Conservation (phyloP, 768 basidiomycete genomes). For the Tremella mesenterica region DNA sequence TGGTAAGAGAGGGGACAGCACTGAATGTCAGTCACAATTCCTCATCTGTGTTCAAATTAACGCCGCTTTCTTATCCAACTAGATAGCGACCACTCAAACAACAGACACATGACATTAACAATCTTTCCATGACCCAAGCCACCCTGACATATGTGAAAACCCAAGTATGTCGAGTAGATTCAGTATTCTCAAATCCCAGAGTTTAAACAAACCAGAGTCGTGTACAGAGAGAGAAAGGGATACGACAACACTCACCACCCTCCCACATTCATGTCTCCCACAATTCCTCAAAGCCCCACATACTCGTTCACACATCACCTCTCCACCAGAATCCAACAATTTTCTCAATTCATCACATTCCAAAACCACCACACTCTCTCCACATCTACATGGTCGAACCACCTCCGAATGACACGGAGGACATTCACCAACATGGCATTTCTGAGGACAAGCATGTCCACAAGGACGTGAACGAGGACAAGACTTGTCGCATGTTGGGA, state of each 20-base stretch:
- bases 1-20: conserved; percentile 81
- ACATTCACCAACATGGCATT: conserved; percentile 71
- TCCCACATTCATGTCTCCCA: conserved; percentile 74
- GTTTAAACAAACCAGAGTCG: too few relatives aligned
- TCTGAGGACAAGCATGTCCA: conserved; percentile 60
- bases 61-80: too few relatives aligned
- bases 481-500: conserved; percentile 65
- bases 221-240: too few relatives aligned
- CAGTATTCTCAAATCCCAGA: too few relatives aligned
- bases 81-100: too few relatives aligned
- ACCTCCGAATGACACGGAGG: conserved; percentile 66
- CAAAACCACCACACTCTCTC: conserved; percentile 55
- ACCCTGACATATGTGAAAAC: too few relatives aligned
- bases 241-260: too few relatives aligned
- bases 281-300: conserved; percentile 70
- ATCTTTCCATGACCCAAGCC: too few relatives aligned
- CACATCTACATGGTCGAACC: conserved; percentile 77
- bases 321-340: conserved; percentile 45
- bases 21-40: too few relatives aligned
- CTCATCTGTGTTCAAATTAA: too few relatives aligned
- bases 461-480: conserved; percentile 62
- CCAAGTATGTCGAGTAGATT: too few relatives aligned
- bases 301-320: conserved; percentile 69
- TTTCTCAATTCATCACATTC: conserved; percentile 51
- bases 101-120: too few relatives aligned